phyloP scores from a whole-genome alignment of 768 basidiomycete genomes.

The Pisolithus microcarpus region DNA sequence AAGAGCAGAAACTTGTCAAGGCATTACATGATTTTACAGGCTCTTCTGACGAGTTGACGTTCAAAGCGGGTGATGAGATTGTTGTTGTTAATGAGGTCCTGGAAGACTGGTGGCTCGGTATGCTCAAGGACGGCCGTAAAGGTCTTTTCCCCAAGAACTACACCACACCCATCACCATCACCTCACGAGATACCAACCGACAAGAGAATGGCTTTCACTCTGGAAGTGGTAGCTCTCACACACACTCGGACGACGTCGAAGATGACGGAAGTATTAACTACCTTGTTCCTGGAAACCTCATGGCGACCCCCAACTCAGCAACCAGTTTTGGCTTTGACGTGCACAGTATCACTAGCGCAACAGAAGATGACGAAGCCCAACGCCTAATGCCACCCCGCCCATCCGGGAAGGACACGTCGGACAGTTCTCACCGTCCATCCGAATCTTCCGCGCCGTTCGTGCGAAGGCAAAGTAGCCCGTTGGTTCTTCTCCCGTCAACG shows the following conservation, averaged over 20 bases:
- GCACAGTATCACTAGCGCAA: constrained; percentile 37
- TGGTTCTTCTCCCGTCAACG: constrained; percentile 1
- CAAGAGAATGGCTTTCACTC: neutral
- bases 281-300: constrained; percentile 3
- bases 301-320: constrained; percentile 20
- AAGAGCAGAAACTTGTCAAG: constrained; percentile 49
- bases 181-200: constrained; percentile 1
- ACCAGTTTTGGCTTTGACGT: constrained; percentile 23
- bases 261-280: constrained; percentile 16
- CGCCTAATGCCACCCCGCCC: constrained; percentile 24
- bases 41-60: constrained; percentile 70
- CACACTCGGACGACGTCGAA: constrained; percentile 15
- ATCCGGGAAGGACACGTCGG: constrained; percentile 15
- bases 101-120: constrained; percentile 90
- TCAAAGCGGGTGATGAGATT: constrained; percentile 71
- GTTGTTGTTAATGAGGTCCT: constrained; percentile 71
- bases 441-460: constrained; percentile 10
- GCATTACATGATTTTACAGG: constrained; percentile 73
- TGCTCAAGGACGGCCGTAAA: constrained; percentile 50
- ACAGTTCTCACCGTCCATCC: constrained; percentile 11
- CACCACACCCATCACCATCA: constrained; percentile 32
- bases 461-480: constrained; percentile 19
- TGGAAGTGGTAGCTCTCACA: neutral
- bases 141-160: constrained; percentile 82
- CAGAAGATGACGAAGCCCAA: constrained; percentile 37